phyloP scores from a whole-genome alignment of 2,329 filamentous ascomycete species.

The Madurella mycetomatis region DNA sequence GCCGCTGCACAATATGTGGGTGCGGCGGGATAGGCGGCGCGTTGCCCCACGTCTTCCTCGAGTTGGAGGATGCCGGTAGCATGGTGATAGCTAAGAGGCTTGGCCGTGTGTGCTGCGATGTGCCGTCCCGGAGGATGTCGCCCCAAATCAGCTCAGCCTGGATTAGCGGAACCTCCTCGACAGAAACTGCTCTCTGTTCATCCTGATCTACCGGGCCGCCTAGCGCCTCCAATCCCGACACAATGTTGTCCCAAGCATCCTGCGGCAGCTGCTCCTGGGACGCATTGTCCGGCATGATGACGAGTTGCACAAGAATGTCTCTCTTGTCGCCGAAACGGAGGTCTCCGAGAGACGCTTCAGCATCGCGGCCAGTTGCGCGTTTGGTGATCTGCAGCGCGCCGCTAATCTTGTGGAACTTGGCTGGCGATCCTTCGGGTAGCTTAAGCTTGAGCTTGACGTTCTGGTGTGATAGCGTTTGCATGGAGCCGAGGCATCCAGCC shows the following conservation, averaged over 20 bases:
- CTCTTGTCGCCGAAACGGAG: conserved; percentile 90
- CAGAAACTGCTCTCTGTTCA: conserved; percentile 74
- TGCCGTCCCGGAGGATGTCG: conserved; percentile 86
- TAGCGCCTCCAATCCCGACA: conserved; percentile 89
- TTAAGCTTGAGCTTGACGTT: conserved; percentile 95
- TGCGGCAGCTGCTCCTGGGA: conserved; percentile 81
- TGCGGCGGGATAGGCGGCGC: conserved; percentile 88
- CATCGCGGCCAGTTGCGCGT: conserved; percentile 88
- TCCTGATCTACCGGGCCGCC: conserved; percentile 84
- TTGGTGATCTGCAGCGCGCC: conserved; percentile 95
- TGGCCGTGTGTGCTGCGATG: conserved; percentile 77
- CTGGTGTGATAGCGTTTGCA: conserved; percentile 95
- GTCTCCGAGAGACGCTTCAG: conserved; percentile 87
- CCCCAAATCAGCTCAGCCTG: conserved; percentile 93
- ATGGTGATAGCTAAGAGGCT: conserved; percentile 94
- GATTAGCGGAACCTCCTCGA: conserved; percentile 91
- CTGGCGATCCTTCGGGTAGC: conserved; percentile 90
- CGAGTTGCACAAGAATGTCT: conserved; percentile 90
- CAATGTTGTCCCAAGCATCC: conserved; percentile 95
- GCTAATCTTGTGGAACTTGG: conserved; percentile 98
- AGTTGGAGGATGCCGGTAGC: conserved; percentile 64
- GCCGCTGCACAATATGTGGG: conserved; percentile 87
- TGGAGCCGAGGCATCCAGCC: conserved; percentile 83
- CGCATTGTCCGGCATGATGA: conserved; percentile 81
- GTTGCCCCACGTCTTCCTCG: conserved; percentile 60